Evolutionary conservation across 1,139 yeast genomes (phyloP), one percentile per base, ranked within the genome.

Genomic region (Nadsonia commutata): DNA sequence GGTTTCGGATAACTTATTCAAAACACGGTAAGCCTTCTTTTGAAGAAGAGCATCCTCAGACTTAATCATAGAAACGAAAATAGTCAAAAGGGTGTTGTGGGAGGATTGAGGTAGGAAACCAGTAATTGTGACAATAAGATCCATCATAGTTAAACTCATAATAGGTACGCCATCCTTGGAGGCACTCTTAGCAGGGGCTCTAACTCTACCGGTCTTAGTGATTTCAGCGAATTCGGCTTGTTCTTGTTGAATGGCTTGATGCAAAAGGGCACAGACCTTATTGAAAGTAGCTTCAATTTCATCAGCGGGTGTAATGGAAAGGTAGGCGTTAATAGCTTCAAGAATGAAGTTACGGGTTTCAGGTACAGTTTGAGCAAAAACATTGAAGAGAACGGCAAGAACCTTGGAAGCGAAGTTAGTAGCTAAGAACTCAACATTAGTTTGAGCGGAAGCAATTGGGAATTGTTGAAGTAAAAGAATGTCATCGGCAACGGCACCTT

Each of bases 321-420:
- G 67, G 60, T 79, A 88, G 1, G 78, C 73, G 54, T 85, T 93
- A 55, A 88, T 82, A 17, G 95, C 78, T 50, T 86, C 96, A 49
- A 86, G 69, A 44, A 90, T 78, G 57, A 72, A 85, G 18, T 84
- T 82, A 60, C 98, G 76, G 18, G 86, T 73, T 46, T 84, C 94
- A 37, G 94, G 81, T 41, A 76, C 64, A 7, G 96, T 86, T 52
- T 86, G 86, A 19, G 93, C 76, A 62, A 83, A 90, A 23, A 90
- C 93, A 54, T 90, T 90, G 68, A 90, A 85, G 46, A 93, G 67
- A 21, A 86, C 95, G 19, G 95, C 81, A 47, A 90, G 69, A 43
- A 90, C 59, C 53, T 90, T 88, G 6, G 81, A 64, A 3, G 95
- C 76, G 50, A 59, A 63, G 52, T 76, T 78, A 1, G 74, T 48